phyloP scores from a whole-genome alignment of 2,329 filamentous ascomycete species.

The Dactylellina haptotyla region DNA sequence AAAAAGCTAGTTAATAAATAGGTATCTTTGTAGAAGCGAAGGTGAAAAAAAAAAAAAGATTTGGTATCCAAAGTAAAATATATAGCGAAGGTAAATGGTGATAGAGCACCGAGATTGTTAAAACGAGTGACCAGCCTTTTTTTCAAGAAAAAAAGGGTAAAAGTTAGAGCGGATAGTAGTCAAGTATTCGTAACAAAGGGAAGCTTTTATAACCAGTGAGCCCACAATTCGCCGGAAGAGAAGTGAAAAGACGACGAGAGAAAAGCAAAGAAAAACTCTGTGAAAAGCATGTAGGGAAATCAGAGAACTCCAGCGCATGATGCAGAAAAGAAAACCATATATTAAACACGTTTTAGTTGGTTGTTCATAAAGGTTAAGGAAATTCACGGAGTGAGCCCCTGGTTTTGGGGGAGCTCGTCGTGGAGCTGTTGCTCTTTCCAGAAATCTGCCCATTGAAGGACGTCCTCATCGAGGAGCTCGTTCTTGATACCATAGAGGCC shows the following conservation, averaged over 20 bases:
- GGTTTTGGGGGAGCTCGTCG: conserved; percentile 50
- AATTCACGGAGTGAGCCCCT: conserved; percentile 50
- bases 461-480: conserved; percentile 52
- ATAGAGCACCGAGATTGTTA: conserved; percentile 43
- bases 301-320: conserved; percentile 52
- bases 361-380: conserved; percentile 5
- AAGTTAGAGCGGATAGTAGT: conserved; percentile 27
- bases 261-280: no score
- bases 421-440: conserved; percentile 52
- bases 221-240: conserved; percentile 45
- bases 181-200: conserved; percentile 45
- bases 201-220: conserved; percentile 52
- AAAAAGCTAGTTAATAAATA: conserved; percentile 23
- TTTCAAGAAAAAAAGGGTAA: conserved; percentile 19
- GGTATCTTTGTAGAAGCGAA: conserved; percentile 54
- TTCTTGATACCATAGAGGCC: conserved; percentile 52
- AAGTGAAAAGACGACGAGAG: conserved; percentile 8
- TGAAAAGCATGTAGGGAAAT: neutral
- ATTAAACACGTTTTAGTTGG: conserved; percentile 43
- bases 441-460: conserved; percentile 52
- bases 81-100: conserved; percentile 51
- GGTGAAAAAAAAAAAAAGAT: conserved; percentile 21
- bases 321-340: conserved; percentile 41
- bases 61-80: conserved; percentile 28
- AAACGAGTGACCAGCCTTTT: conserved; percentile 53